A percentile compares a stretch with the other conserved stretches of the same genome.
Evolutionary conservation across 148 eudicot species (phyloP).

Genomic region (Drosera capensis): DNA sequence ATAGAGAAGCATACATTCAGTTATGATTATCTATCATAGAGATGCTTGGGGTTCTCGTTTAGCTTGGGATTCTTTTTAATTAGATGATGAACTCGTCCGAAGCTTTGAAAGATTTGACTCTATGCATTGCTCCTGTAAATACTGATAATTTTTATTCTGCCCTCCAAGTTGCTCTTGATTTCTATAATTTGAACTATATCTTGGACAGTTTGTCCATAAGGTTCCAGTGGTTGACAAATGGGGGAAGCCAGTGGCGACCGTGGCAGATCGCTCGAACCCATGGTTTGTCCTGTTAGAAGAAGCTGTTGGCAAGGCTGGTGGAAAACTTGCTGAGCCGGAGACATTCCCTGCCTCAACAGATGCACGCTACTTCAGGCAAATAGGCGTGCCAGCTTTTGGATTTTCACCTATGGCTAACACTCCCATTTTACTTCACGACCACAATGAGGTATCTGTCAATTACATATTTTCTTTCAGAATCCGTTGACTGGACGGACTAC

Average conservation of each 20-base stretch:
- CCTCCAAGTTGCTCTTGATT: background rate
- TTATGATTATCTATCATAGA: too few species aligned
- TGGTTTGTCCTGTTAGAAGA: constrained; percentile 86
- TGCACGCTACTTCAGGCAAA: constrained; percentile 67
- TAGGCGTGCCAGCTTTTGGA: constrained; percentile 84
- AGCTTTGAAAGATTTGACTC: too few species aligned
- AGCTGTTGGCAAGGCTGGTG: constrained; percentile 50
- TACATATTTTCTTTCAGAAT: background rate
- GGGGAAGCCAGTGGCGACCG: constrained; percentile 56
- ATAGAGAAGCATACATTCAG: too few species aligned
- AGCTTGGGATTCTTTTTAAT: too few species aligned
- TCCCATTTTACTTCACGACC: constrained; percentile 88
- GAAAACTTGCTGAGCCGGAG: constrained; percentile 66
- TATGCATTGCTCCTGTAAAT: too few species aligned
- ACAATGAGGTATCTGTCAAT: constrained; percentile 58
- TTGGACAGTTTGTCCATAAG: constrained; percentile 76
- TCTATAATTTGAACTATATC: constrained; percentile 13
- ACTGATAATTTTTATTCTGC: background rate
- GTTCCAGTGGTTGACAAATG: constrained; percentile 36
- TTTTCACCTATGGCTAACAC: constrained; percentile 97
- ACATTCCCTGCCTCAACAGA: constrained; percentile 95
- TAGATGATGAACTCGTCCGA: too few species aligned
- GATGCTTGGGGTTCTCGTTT: too few species aligned
- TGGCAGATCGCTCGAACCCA: constrained; percentile 59
- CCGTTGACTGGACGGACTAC: background rate